Evolutionary conservation across 2,329 filamentous ascomycete genomes (phyloP), one percentile per base, ranked within the genome.

Genomic region (Arthrinium phaeospermum): DNA sequence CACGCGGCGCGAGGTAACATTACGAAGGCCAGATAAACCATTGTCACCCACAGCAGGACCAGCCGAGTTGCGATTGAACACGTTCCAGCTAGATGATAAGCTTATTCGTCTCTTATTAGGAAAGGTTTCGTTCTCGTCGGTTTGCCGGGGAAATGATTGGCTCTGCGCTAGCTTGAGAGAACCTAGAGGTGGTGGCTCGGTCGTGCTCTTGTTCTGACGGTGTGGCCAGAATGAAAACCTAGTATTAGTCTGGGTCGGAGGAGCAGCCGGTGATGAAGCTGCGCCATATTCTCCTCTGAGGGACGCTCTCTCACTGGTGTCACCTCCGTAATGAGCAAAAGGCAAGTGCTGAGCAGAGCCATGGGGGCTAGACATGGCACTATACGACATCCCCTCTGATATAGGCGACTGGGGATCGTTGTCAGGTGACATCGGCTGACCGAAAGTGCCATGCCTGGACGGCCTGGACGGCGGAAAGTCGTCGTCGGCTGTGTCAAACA

Each of bases 151-250:
- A 75, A 96, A 90, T 0, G 94, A 96, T 78, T 94, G 93, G 77
- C 93, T 95, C 79, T 96, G 93, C 0, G 89, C 88, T 44, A 89
- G 83, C 78, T 93, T 94, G 19, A 95, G 83, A 27, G 88, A 91
- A 0, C 94, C 94, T 10, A 95, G 82, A 0, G 88, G 85, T 7
- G 91, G 91, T 0, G 90, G 87, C 44, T 89, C 88, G 12, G 89
- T 27, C 87, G 51, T 8, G 87, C 78, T 0, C 86, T 86, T 81
- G 94, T 94, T 6, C 88, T 85, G 87, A 61, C 90, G 90, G 69
- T 91, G 89, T 71, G 91, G 86, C 76, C 88, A 91, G 69, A 84
- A 86, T 70, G 93, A 90, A 44, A 94, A 80, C 4, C 91, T 80
- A 80, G 85, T 83, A 77, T 85, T 83, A 77, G 76, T 82, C 74